Conservation (phyloP, 805 yeast species). For the Saitoella complicata region DNA sequence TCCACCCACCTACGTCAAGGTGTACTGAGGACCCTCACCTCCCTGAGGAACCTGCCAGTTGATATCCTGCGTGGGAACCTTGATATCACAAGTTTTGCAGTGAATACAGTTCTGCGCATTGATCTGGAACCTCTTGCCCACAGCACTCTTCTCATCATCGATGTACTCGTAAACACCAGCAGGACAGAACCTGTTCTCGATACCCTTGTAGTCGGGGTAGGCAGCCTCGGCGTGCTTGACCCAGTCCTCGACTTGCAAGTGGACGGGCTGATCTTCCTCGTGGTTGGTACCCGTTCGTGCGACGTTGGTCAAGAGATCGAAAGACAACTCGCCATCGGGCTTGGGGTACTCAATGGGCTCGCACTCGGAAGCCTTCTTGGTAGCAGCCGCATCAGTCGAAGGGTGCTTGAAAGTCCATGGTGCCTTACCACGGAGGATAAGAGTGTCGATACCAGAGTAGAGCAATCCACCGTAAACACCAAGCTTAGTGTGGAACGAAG, state of each 20-base stretch:
- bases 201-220: constrained; percentile 67
- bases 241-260: constrained; percentile 38
- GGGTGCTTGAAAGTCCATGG: constrained; percentile 76
- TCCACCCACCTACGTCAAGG: background rate
- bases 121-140: constrained; percentile 76
- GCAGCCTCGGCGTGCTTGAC: constrained; percentile 46
- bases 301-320: constrained; percentile 86
- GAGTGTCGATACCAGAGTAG: constrained; percentile 70
- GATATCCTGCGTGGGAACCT: constrained; percentile 87
- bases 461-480: constrained; percentile 69
- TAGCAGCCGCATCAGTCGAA: constrained; percentile 53
- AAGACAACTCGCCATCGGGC: constrained; percentile 85
- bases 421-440: constrained; percentile 58
- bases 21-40: constrained; percentile 93
- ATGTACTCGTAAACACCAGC: constrained; percentile 95
- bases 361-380: constrained; percentile 49
- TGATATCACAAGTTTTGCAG: constrained; percentile 92
- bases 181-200: constrained; percentile 88
- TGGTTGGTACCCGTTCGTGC: constrained; percentile 93
- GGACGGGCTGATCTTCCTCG: constrained; percentile 85
- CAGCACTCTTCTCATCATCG: constrained; percentile 39
- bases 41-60: constrained; percentile 98
- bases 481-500: constrained; percentile 66
- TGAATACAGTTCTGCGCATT: constrained; percentile 96
- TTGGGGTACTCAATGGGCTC: constrained; percentile 77